Percentiles rank a stretch among this genome's conserved stretches.
phyloP scores from a whole-genome alignment of 371 early-diverging fungal genomes.

The Mortierella sp. region DNA sequence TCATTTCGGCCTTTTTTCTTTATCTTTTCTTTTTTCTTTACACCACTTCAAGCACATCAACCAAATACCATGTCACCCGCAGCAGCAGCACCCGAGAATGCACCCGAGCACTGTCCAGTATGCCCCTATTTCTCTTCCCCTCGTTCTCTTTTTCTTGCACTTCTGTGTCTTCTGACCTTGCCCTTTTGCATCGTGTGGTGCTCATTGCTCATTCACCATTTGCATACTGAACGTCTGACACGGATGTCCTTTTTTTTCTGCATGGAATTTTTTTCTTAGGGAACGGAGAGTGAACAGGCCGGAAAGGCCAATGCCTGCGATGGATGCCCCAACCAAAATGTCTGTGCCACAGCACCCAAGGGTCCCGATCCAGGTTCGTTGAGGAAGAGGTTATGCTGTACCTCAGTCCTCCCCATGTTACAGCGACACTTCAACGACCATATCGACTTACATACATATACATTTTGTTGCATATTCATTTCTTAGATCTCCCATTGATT shows the following conservation, averaged over 20 bases:
- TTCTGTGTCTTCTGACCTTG: no score
- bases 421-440: neutral
- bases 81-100: constrained; percentile 67
- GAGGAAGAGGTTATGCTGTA: neutral
- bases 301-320: constrained; percentile 95
- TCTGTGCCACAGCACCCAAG: constrained; percentile 91
- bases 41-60: neutral
- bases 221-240: neutral
- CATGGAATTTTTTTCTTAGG: constrained; percentile 58
- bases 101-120: constrained; percentile 83
- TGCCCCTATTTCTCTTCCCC: constrained; percentile 22
- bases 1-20: neutral
- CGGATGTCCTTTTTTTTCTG: neutral
- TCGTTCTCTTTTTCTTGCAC: neutral
- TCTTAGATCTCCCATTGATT: constrained; percentile 80
- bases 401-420: neutral
- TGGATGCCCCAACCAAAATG: constrained; percentile 97
- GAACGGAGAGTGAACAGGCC: constrained; percentile 91
- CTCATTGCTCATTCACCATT: neutral
- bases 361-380: constrained; percentile 95
- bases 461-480: neutral
- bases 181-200: neutral
- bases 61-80: constrained; percentile 25
- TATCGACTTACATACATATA: neutral
- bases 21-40: neutral